Evolutionary conservation across 2,329 filamentous ascomycete genomes (phyloP).

Genomic region (Madurella mycetomatis): DNA sequence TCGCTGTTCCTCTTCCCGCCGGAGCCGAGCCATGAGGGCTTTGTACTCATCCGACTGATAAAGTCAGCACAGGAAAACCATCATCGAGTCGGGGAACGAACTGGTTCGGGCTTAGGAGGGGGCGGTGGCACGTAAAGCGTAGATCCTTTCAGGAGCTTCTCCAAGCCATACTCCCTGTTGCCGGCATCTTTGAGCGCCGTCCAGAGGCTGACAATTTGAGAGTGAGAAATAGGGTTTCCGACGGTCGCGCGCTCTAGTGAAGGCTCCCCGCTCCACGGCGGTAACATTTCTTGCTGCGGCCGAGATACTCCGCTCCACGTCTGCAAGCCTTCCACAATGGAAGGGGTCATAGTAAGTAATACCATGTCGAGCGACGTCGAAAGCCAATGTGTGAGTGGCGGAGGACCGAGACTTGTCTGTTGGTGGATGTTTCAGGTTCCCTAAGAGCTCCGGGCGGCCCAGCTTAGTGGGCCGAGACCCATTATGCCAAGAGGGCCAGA

Average conservation of each 20-base stretch:
- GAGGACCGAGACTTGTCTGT: not conserved
- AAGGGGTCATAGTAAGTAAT: constrained; percentile 68
- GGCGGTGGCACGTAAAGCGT: constrained; percentile 74
- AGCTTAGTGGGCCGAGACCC: not conserved
- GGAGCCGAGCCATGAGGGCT: constrained; percentile 79
- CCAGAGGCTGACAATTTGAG: constrained; percentile 62
- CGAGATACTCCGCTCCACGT: constrained; percentile 26
- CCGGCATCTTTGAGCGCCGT: constrained; percentile 40
- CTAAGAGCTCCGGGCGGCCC: not conserved
- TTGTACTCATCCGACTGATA: constrained; percentile 73
- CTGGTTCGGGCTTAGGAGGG: constrained; percentile 70
- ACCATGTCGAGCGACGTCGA: constrained; percentile 53
- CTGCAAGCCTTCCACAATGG: constrained; percentile 59
- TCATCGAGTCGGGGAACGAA: constrained; percentile 32
- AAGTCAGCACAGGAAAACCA: constrained; percentile 2
- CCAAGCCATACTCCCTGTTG: constrained; percentile 49
- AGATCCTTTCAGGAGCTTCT: constrained; percentile 67
- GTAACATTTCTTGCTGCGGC: constrained; percentile 4
- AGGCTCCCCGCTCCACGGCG: constrained; percentile 37
- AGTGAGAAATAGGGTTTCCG: constrained; percentile 68
- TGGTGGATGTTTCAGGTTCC: not conserved
- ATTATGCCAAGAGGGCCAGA: not conserved
- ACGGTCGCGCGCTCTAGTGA: constrained; percentile 45
- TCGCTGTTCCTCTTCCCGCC: constrained; percentile 74
- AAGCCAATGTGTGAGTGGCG: not conserved